phyloP scores from a whole-genome alignment of 495 filamentous ascomycete genomes.

The Lasiosphaeria ovina region DNA sequence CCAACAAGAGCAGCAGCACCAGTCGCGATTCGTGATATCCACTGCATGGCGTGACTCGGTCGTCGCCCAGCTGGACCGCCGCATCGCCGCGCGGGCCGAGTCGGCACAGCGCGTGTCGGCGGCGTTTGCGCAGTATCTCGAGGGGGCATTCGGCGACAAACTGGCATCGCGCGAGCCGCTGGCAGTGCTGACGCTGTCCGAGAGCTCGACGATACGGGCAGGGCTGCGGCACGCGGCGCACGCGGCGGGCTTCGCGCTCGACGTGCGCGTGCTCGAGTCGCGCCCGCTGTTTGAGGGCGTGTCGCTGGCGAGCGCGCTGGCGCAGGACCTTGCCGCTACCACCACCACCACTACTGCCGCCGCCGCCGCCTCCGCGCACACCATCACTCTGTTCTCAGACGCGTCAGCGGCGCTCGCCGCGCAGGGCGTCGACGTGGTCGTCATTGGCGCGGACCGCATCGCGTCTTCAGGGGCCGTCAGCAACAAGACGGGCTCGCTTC shows the following conservation, averaged over 20 bases:
- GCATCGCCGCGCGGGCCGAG: slow-evolving; percentile 9
- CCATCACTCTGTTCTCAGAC: slow-evolving; percentile 57
- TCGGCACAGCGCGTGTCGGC: slow-evolving; percentile 35
- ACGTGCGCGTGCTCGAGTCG: slow-evolving; percentile 62
- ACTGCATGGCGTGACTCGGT: neutral
- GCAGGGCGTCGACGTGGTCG: slow-evolving; percentile 46
- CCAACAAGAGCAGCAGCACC: neutral
- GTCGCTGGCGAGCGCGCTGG: slow-evolving; percentile 49
- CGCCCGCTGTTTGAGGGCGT: slow-evolving; percentile 65
- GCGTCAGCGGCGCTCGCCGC: slow-evolving; percentile 57
- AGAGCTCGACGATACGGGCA: slow-evolving; percentile 56
- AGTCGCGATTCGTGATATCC: neutral
- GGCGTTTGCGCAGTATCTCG: slow-evolving; percentile 29
- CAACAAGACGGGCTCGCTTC: slow-evolving; percentile 66
- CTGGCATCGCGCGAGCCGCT: slow-evolving; percentile 29
- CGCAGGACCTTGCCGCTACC: slow-evolving; percentile 28
- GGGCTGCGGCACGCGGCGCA: slow-evolving; percentile 27
- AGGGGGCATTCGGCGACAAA: slow-evolving; percentile 14
- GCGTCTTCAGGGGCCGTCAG: slow-evolving; percentile 54
- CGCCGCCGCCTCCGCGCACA: slow-evolving; percentile 21
- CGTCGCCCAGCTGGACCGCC: slow-evolving; percentile 16
- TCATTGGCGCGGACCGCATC: slow-evolving; percentile 65
- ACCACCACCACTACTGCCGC: neutral
- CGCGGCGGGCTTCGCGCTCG: slow-evolving; percentile 33
- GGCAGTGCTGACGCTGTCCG: slow-evolving; percentile 56